Conservation (phyloP, 768 basidiomycete genomes). For the Macrolepiota albuminosa region DNA sequence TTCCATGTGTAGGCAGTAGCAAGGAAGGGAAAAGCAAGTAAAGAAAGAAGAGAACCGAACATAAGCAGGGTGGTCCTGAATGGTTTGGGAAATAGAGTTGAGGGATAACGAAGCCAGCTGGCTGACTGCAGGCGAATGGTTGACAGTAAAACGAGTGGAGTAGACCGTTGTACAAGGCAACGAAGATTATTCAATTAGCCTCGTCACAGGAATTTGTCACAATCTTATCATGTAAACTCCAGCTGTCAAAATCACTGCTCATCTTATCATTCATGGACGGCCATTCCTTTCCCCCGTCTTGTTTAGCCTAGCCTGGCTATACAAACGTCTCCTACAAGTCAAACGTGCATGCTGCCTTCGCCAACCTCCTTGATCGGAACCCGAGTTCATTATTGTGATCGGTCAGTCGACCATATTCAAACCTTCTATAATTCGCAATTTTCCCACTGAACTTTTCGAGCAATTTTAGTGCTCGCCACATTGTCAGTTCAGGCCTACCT, state of each 20-base stretch:
- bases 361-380: background rate
- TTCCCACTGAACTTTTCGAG: background rate
- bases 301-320: background rate
- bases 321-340: background rate
- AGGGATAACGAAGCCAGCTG: background rate
- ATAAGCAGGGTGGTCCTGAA: conserved; percentile 11
- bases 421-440: background rate
- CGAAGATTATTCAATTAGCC: background rate
- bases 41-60: conserved; percentile 15
- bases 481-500: background rate
- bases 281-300: background rate
- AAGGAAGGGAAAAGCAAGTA: conserved; percentile 24
- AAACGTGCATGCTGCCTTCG: background rate
- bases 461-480: background rate
- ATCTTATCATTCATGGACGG: background rate
- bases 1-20: conserved; percentile 41
- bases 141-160: conserved; percentile 6
- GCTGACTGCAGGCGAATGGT: background rate
- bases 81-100: background rate
- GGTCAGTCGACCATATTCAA: background rate
- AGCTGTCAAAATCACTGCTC: background rate
- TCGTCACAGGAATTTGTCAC: conserved; percentile 7
- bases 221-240: background rate
- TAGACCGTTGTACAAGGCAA: background rate
- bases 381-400: background rate